Evolutionary conservation across 352 stramenopile genomes (phyloP), one percentile per base, ranked within the genome.

Genomic region (Globisporangium polare): DNA sequence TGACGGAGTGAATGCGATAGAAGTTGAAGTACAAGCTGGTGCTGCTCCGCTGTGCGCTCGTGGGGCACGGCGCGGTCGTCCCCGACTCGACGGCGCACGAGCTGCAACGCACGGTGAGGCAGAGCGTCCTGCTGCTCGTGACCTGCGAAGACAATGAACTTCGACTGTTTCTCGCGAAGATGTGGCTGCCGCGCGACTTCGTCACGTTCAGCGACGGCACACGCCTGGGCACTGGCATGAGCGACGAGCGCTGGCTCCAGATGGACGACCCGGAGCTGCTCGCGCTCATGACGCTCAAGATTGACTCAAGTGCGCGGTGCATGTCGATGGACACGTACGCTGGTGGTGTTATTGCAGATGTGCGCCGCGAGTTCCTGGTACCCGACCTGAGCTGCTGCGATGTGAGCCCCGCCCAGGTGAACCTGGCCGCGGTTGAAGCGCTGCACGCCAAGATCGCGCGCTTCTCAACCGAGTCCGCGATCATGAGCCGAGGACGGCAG

Each of bases 141-240:
- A 20, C 31, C 10, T 45, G 29, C 29, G 17, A 29, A 29, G 17
- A 18, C 51, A n/a, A n/a, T 15, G 29, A 57, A 15, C 9, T 57
- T 33, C 51, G 31, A 7, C 51, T 57, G 31, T 57, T 57, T 29
- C 51, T 41, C 51, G 51, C 51, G 15, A 37, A n/a, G 26, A 41
- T 9, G 26, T 22, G 13, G 12, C 8, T 39, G 12, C 33, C 33
- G 9, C 33, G 33, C 33, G 33, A 39, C 9, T 4, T 39, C 12
- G 33, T 3, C 33, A 39, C 33, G 33, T 9, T 24, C n/a, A 45
- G 31, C 31, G 31, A 57, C 29, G 18, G 8, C 29, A 53, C 37
- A 3, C 37, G 37, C 37, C 4, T 43, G 13, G 6, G 37, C 37
- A 5, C 37, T 13, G 13, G n/a, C 37, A n/a, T 43, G 37, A 13